These are phyloP conservation scores for Xylariaceae sp. DNA, from an alignment of 2,329 filamentous ascomycete genomes.

Conservation along the genomic window DNA sequence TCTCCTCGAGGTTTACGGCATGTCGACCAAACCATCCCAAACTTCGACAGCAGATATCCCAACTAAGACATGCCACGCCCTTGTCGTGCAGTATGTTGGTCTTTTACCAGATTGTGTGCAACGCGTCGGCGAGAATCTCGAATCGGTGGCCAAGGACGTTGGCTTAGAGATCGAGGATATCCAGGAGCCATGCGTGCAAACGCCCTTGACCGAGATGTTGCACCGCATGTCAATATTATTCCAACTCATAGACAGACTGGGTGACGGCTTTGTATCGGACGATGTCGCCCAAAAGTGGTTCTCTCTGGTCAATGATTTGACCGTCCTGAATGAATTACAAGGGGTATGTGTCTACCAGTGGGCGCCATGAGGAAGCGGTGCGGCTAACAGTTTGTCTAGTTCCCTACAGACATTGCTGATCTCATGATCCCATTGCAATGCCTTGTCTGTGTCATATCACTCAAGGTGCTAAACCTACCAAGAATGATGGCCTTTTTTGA, in stretches of 20 bases:
- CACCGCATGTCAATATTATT: constrained; percentile 71
- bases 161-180: constrained; percentile 24
- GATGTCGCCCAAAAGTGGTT: constrained; percentile 66
- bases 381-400: constrained; percentile 35
- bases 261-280: constrained; percentile 50
- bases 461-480: constrained; percentile 64
- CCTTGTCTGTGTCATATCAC: constrained; percentile 62
- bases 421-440: constrained; percentile 62
- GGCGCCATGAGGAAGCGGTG: constrained; percentile 24
- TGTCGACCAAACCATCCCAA: constrained; percentile 29
- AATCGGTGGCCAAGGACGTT: constrained; percentile 47
- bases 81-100: constrained; percentile 45
- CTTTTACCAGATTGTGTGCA: constrained; percentile 45
- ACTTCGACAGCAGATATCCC: constrained; percentile 26
- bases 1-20: constrained; percentile 30
- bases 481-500: constrained; percentile 52
- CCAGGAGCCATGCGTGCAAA: constrained; percentile 27
- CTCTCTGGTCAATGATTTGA: constrained; percentile 59
- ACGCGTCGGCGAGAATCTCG: constrained; percentile 43
- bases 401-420: constrained; percentile 30
- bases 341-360: constrained; percentile 38
- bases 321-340: constrained; percentile 62
- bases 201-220: constrained; percentile 56
- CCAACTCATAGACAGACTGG: constrained; percentile 57
- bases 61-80: constrained; percentile 37